A percentile compares a stretch with the other conserved stretches of the same genome.
These are phyloP conservation scores for Fomes fomentarius DNA, from an alignment of 1,284 basidiomycete species.

Conservation along the genomic window DNA sequence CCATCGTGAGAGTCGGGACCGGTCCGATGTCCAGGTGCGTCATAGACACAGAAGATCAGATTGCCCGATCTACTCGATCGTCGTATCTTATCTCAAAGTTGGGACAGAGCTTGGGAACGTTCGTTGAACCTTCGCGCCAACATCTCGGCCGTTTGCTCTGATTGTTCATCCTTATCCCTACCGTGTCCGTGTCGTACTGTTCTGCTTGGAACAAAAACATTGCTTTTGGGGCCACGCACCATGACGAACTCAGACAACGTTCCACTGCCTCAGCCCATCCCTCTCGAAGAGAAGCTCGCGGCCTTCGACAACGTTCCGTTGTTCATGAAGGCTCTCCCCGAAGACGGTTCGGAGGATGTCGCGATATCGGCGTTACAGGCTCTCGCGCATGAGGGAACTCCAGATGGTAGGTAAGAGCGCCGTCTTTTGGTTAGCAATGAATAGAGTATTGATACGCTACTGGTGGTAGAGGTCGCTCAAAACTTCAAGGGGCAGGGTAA, in stretches of 20 bases:
- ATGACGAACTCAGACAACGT: slow-evolving; percentile 11
- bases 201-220: no score
- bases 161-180: no score
- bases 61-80: slow-evolving; percentile 6
- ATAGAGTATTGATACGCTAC: neutral
- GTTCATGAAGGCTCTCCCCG: slow-evolving; percentile 91
- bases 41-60: slow-evolving; percentile 10
- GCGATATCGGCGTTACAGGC: slow-evolving; percentile 86
- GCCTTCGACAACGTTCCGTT: slow-evolving; percentile 71
- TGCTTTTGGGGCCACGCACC: no score
- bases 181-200: no score
- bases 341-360: slow-evolving; percentile 62
- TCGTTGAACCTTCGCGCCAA: no score
- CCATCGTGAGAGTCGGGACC: no score
- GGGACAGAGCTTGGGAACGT: no score
- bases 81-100: neutral
- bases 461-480: slow-evolving; percentile 85
- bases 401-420: slow-evolving; percentile 75
- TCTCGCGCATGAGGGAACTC: slow-evolving; percentile 87
- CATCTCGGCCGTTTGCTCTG: no score
- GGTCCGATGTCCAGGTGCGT: no score
- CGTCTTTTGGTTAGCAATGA: neutral
- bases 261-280: slow-evolving; percentile 36
- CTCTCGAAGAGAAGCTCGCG: slow-evolving; percentile 52
- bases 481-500: slow-evolving; percentile 97